Evolutionary conservation across 768 basidiomycete species (phyloP).

Genomic region (Pleurotus citrinopileatus): DNA sequence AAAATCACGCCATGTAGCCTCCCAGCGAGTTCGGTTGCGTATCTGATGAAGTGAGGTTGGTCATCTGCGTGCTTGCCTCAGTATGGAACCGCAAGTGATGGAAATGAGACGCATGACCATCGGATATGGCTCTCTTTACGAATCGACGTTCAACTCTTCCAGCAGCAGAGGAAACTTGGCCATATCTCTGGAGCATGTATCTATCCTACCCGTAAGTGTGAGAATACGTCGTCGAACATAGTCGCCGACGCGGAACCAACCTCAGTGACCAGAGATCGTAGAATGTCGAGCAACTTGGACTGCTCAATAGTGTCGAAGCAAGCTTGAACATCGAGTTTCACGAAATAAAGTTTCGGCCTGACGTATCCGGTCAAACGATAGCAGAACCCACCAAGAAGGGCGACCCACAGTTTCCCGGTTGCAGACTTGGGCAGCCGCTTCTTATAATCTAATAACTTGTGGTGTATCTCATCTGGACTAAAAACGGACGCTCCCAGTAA

Average conservation of each 20-base stretch:
- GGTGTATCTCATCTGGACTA: conserved; percentile 79
- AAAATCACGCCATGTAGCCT: conserved; percentile 76
- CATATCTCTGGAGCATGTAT: conserved; percentile 72
- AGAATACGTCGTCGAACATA: conserved; percentile 1
- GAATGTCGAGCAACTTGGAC: conserved; percentile 73
- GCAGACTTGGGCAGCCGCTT: conserved; percentile 34
- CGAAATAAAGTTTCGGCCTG: conserved; percentile 90
- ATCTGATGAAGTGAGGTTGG: conserved; percentile 66
- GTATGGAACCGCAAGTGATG: neutral
- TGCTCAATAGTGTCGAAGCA: conserved; percentile 98
- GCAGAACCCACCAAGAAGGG: neutral
- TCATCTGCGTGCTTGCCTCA: conserved; percentile 51
- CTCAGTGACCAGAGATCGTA: conserved; percentile 71
- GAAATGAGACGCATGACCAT: conserved; percentile 38
- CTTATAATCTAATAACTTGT: conserved; percentile 72
- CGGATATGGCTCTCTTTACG: conserved; percentile 61
- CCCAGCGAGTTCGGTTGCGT: conserved; percentile 66
- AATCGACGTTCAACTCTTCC: conserved; percentile 58
- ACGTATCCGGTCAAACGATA: neutral
- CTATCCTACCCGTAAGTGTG: conserved; percentile 44
- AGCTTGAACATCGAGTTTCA: conserved; percentile 93
- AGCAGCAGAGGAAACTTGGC: conserved; percentile 54
- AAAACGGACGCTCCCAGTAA: conserved; percentile 82
- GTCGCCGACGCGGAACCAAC: conserved; percentile 28
- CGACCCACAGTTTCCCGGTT: conserved; percentile 51